Base-by-base conservation (phyloP, 345 rosid species). In the Excoecaria agallocha region DNA sequence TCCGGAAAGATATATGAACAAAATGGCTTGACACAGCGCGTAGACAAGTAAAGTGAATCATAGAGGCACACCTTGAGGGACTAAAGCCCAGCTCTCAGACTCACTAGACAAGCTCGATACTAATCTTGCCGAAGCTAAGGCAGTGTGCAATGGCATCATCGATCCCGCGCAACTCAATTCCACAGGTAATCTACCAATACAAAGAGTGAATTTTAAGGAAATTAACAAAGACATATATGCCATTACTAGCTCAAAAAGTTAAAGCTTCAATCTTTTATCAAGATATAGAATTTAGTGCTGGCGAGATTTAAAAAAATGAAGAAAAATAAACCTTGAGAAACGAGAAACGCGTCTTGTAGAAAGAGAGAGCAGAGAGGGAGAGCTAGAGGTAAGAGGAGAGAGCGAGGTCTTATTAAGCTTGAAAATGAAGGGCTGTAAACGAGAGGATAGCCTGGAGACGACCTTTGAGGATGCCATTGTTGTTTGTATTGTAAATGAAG, bases 101-200 rank as follows among this genome's bases (percentile, higher is more conserved):
- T 81, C 92, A 55, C 80, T 69, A 13, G 94, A 77, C 87, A 89
- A 85, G 78, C 88, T 85, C 55, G 94, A 91, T 7, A 77, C 73
- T 39, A 91, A 78, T 80, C 89, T 84, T 12, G 94, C 85, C 13
- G 90, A 86, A 49, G 94, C 97, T 72, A 86, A 80, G 25, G 91
- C 92, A 48, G 78, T 87, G 77, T 91, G 85, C 71, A 91, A 80
- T 37, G 97, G 94, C 78, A 88, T 16, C 90, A 91, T 86, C 52
- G 91, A 80, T 4, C 61, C 83, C 51, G 74, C 54, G 48, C 83
- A 70, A 79, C 91, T 84, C 90, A 91, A 73, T 75, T 87, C 89
- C 86, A 81, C 69, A 1, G 91, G 93, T 63, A 90, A 80, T 69
- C 92, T 90, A 55, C 48, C 45, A 71, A 68, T 39, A 30, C 30